Percentiles rank a stretch among this genome's conserved stretches.
phyloP scores from a whole-genome alignment of 306 rosid genomes.

The Sphenostylis stenocarpa region DNA sequence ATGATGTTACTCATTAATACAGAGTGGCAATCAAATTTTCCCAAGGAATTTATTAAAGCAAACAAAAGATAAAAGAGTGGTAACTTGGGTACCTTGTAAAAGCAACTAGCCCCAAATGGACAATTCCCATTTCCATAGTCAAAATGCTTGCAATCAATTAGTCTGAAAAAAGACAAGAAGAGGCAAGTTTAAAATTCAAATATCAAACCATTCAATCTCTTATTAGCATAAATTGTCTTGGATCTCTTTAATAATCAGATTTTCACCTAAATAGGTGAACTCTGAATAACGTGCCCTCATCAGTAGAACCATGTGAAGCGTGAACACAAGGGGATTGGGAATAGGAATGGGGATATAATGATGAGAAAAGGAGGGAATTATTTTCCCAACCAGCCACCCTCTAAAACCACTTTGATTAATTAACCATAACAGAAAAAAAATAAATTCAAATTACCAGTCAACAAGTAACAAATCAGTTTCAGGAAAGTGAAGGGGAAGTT shows the following conservation, averaged over 20 bases:
- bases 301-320: neutral
- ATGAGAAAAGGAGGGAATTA: neutral
- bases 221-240: neutral
- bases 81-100: constrained; percentile 71
- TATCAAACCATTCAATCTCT: neutral
- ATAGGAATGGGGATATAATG: neutral
- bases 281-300: neutral
- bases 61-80: constrained; percentile 9
- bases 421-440: neutral
- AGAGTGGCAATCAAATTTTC: constrained; percentile 12
- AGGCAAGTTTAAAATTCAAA: neutral
- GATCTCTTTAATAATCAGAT: neutral
- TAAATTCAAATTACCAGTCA: neutral
- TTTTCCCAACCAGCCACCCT: constrained; percentile 1
- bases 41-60: neutral
- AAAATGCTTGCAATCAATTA: constrained; percentile 93
- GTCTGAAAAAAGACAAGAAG: constrained; percentile 46
- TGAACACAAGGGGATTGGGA: neutral
- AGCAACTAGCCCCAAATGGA: constrained; percentile 83
- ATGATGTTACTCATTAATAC: neutral
- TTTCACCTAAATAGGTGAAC: neutral
- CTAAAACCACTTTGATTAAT: neutral
- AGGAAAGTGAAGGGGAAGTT: neutral
- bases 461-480: neutral
- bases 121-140: constrained; percentile 86